Conservation (phyloP, 345 rosid genomes). For the Populus tremula region DNA sequence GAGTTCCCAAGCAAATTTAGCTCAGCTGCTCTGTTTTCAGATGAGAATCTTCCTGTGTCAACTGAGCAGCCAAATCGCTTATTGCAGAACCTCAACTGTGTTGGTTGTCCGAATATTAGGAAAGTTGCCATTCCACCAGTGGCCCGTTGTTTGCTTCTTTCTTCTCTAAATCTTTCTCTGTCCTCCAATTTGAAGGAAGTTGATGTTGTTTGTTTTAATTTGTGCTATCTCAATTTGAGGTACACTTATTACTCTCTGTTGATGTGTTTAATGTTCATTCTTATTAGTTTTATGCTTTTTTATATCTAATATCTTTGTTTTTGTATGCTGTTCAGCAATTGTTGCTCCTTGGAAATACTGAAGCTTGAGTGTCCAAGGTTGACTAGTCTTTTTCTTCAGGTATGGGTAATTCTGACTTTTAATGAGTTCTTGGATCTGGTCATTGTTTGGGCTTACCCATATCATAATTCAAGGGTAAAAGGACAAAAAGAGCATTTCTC, state of each 20-base stretch:
- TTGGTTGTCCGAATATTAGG: constrained; percentile 87
- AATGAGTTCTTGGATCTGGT: not conserved
- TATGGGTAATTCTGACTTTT: constrained; percentile 17
- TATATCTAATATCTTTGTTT: constrained; percentile 8
- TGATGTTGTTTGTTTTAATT: constrained; percentile 64
- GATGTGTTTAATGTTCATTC: not conserved
- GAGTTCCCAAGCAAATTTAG: constrained; percentile 30
- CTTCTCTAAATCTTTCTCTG: constrained; percentile 77
- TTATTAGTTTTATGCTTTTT: not conserved
- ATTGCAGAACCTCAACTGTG: constrained; percentile 88
- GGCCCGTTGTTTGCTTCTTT: constrained; percentile 72
- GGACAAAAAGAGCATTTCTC: not conserved
- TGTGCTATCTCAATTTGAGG: constrained; percentile 81
- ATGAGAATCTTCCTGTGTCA: constrained; percentile 31
- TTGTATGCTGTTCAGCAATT: constrained; percentile 53
- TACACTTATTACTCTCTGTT: constrained; percentile 12
- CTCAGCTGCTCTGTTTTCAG: constrained; percentile 24
- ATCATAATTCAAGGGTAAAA: not conserved
- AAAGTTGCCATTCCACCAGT: constrained; percentile 77
- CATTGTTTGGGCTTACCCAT: not conserved
- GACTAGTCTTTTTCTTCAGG: constrained; percentile 91
- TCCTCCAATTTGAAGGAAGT: constrained; percentile 90
- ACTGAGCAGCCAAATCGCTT: constrained; percentile 58
- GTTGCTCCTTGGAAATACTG: constrained; percentile 76
- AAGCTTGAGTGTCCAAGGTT: constrained; percentile 77